phyloP scores from a whole-genome alignment of 257 asterid genomes.

The Plantago major region DNA sequence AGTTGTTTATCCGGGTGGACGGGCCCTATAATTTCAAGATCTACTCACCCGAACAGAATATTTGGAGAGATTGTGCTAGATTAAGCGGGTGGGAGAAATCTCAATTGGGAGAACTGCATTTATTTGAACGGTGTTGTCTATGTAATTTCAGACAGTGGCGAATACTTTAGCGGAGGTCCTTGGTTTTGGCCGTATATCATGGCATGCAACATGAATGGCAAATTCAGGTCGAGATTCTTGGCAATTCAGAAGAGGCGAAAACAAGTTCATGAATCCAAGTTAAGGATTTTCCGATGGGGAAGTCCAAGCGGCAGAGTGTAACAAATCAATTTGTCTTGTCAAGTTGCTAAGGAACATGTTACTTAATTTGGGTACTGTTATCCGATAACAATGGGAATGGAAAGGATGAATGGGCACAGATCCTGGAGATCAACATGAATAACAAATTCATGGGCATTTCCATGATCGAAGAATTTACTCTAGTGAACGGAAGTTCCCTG shows the following conservation, averaged over 20 bases:
- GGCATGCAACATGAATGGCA: neutral
- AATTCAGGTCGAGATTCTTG: neutral
- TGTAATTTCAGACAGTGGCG: neutral
- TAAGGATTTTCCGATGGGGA: slow-evolving; percentile 2
- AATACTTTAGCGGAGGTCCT: neutral
- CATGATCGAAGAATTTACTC: neutral
- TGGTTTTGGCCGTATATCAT: slow-evolving; percentile 12
- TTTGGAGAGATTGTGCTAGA: slow-evolving; percentile 3
- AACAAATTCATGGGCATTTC: no score
- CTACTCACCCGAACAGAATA: slow-evolving; percentile 4
- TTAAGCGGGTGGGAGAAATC: neutral
- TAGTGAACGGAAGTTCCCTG: slow-evolving; percentile 5
- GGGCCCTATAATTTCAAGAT: neutral
- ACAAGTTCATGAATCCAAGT: neutral
- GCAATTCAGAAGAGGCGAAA: neutral
- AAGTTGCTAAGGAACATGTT: neutral
- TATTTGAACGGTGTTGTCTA: slow-evolving; percentile 1
- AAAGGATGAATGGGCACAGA: neutral
- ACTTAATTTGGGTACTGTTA: neutral
- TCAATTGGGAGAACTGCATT: neutral
- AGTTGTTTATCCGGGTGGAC: neutral
- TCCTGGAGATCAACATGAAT: neutral
- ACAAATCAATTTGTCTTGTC: slow-evolving; percentile 4
- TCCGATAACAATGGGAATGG: neutral
- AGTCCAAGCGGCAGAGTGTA: neutral